These are phyloP conservation scores for Aspergillus puulaauensis DNA, from an alignment of 2,329 filamentous ascomycete species.

Conservation along the genomic window DNA sequence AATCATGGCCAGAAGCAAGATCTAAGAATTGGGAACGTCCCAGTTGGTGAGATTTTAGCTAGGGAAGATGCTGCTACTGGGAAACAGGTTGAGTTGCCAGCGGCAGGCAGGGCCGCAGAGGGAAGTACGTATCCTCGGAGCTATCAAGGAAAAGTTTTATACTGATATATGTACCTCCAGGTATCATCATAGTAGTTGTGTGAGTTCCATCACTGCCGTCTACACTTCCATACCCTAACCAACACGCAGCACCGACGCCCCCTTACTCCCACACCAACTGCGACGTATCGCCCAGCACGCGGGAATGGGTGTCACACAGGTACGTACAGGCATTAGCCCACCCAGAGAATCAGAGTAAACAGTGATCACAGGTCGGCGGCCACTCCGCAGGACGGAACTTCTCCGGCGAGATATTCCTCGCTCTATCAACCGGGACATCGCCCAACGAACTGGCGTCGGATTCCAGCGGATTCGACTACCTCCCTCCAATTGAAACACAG, in stretches of 20 bases:
- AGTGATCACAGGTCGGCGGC: neutral
- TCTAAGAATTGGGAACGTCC: neutral
- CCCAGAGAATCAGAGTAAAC: too few species aligned
- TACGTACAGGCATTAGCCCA: neutral
- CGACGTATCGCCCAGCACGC: neutral
- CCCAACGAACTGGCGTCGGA: neutral
- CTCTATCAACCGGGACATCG: neutral
- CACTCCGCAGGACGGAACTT: neutral
- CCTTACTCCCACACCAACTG: neutral
- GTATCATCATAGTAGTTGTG: neutral
- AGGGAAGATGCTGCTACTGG: neutral
- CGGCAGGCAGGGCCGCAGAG: neutral
- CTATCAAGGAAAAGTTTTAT: neutral
- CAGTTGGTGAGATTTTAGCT: neutral
- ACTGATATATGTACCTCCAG: neutral
- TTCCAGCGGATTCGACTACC: neutral
- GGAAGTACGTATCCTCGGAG: neutral
- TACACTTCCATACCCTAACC: neutral
- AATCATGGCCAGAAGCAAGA: neutral
- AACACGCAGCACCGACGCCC: neutral
- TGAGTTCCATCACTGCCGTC: neutral
- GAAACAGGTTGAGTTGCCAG: neutral
- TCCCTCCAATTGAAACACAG: neutral
- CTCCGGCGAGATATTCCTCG: constrained; percentile 2
- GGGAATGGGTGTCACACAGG: neutral